Evolutionary conservation across 2,329 filamentous ascomycete genomes (phyloP).

Genomic region (Hypomyces rosellus): DNA sequence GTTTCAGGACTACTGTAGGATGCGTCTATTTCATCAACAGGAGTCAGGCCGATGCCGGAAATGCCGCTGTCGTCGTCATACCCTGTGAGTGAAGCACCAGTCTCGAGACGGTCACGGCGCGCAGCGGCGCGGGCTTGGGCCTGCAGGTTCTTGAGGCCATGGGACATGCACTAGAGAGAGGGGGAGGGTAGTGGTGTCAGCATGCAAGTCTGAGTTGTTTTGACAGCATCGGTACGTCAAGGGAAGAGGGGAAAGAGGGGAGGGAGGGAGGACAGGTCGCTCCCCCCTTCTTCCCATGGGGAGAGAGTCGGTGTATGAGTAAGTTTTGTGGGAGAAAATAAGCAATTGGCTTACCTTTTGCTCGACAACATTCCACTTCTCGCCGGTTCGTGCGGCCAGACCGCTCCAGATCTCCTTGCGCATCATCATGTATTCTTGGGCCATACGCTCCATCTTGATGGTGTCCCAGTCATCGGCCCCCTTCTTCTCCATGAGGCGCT

Average conservation of each 20-base stretch:
- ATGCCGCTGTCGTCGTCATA: conserved; percentile 68
- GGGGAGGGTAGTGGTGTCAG: conserved; percentile 10
- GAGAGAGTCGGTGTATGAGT: not conserved
- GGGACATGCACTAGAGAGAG: conserved; percentile 65
- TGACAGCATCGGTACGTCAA: not conserved
- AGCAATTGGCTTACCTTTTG: conserved; percentile 43
- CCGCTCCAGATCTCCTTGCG: conserved; percentile 76
- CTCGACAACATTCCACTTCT: conserved; percentile 71
- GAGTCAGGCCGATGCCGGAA: conserved; percentile 53
- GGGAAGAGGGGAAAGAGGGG: not conserved
- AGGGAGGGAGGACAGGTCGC: not conserved
- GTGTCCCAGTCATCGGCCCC: conserved; percentile 74
- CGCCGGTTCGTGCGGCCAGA: conserved; percentile 67
- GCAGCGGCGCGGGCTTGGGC: conserved; percentile 59
- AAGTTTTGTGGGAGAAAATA: not conserved
- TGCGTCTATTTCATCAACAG: conserved; percentile 53
- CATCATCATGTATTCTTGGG: conserved; percentile 71
- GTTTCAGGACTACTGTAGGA: conserved; percentile 51
- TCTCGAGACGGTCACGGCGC: conserved; percentile 57
- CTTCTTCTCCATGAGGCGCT: conserved; percentile 71
- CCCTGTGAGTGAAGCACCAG: conserved; percentile 31
- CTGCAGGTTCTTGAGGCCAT: conserved; percentile 74
- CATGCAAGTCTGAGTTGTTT: not conserved
- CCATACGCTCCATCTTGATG: conserved; percentile 65
- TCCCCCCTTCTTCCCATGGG: not conserved